A percentile compares a stretch with the other conserved stretches of the same genome.
Evolutionary conservation across 1,284 basidiomycete genomes (phyloP).

Genomic region (Rhodotorula sp.): DNA sequence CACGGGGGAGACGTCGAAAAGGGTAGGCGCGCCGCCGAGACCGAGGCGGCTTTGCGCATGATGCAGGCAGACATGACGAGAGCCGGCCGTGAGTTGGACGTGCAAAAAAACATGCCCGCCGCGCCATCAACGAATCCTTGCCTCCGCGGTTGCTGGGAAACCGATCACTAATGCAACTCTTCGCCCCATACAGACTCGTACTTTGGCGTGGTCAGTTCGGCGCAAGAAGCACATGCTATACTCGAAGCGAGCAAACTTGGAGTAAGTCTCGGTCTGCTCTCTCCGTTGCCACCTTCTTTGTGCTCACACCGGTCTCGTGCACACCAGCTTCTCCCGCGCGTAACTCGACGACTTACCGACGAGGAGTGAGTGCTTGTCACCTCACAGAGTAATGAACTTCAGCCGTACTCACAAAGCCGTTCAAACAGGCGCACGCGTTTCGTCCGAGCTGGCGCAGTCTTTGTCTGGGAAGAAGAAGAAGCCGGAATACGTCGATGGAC

Average conservation of each 20-base stretch:
- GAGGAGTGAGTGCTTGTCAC: conserved; percentile 25
- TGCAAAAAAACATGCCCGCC: not conserved
- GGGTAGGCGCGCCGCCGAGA: not conserved
- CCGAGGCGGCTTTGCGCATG: not conserved
- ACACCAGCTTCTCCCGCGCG: conserved; percentile 38
- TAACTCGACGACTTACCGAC: conserved; percentile 43
- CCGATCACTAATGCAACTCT: not conserved
- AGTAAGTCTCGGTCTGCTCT: conserved; percentile 6
- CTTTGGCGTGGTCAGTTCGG: conserved; percentile 41
- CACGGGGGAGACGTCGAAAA: no score
- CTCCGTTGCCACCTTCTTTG: no score
- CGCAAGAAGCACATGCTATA: conserved; percentile 41
- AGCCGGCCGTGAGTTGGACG: conserved; percentile 20
- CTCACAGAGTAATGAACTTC: not conserved
- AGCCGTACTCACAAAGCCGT: no score
- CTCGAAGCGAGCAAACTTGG: conserved; percentile 43
- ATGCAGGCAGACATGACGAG: conserved; percentile 12
- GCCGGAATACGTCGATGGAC: conserved; percentile 45
- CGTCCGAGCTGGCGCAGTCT: conserved; percentile 42
- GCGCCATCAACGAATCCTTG: no score
- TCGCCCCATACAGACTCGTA: conserved; percentile 35
- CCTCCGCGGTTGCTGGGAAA: not conserved
- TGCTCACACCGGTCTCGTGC: not conserved
- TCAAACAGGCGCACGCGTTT: conserved; percentile 38
- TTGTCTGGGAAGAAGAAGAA: conserved; percentile 46